phyloP scores from a whole-genome alignment of 2,329 filamentous ascomycete genomes.

The Eutypa lata region DNA sequence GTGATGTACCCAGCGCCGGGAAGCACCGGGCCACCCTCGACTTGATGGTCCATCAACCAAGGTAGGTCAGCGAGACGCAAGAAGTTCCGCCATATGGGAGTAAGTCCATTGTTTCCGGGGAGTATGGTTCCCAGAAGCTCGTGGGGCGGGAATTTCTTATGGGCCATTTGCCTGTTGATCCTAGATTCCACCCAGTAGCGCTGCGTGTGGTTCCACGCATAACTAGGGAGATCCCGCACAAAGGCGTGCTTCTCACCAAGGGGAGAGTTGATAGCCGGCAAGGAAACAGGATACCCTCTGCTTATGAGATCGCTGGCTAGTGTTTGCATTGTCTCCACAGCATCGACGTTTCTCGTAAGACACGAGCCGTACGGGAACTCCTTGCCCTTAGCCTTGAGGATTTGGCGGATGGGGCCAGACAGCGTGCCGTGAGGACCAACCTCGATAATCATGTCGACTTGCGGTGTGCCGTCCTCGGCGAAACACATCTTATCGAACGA shows the following conservation, averaged over 20 bases:
- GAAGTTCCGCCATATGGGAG: conserved; percentile 10
- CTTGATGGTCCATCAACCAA: conserved; percentile 38
- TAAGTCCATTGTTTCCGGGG: neutral
- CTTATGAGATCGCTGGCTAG: conserved; percentile 12
- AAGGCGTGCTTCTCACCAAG: neutral
- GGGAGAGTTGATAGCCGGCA: neutral
- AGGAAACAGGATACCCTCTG: neutral
- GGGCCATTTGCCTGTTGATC: neutral
- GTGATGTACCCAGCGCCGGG: conserved; percentile 31
- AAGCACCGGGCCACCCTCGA: conserved; percentile 39
- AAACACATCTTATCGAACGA: conserved; percentile 14
- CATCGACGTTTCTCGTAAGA: conserved; percentile 13
- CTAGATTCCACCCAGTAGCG: conserved; percentile 8
- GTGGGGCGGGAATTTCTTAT: conserved; percentile 4
- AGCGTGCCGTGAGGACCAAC: conserved; percentile 29
- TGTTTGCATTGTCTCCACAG: conserved; percentile 23
- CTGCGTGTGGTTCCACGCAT: conserved; percentile 8
- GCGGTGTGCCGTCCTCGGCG: neutral
- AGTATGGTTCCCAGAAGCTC: conserved; percentile 7
- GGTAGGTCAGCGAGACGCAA: conserved; percentile 17
- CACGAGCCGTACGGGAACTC: conserved; percentile 15
- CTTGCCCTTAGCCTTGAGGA: conserved; percentile 15
- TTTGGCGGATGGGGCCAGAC: conserved; percentile 26
- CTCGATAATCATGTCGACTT: conserved; percentile 25
- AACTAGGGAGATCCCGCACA: conserved; percentile 5